Evolutionary conservation across 108 stramenopile genomes (phyloP).

Genomic region (Nannochloropsis salina): DNA sequence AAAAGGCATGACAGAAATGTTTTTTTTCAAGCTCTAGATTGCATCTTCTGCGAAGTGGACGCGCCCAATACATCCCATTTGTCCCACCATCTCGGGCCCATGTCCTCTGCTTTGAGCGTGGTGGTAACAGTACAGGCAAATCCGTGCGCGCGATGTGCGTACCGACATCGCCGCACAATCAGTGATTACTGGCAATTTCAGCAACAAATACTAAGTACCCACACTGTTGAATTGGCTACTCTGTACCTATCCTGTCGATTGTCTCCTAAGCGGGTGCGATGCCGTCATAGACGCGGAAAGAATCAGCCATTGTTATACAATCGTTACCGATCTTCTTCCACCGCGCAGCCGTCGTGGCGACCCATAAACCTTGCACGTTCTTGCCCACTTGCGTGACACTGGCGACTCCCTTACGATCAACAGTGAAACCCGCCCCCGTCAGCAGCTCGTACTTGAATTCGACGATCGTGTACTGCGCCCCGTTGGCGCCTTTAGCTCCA

Average conservation of each 20-base stretch:
- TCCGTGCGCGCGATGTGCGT: too few species aligned
- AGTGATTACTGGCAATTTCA: too few species aligned
- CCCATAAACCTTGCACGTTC: slow-evolving; percentile 32
- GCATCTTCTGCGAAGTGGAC: too few species aligned
- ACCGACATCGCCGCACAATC: too few species aligned
- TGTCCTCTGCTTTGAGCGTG: too few species aligned
- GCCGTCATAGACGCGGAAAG: not conserved
- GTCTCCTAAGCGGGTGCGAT: not conserved
- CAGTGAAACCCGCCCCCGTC: slow-evolving; percentile 89
- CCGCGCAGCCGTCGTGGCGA: slow-evolving; percentile 46
- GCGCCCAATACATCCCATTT: too few species aligned
- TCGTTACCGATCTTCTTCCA: slow-evolving; percentile 13
- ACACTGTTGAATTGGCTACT: not conserved
- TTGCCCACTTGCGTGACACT: slow-evolving; percentile 65
- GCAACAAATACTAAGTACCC: too few species aligned
- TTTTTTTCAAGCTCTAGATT: too few species aligned
- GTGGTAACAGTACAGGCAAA: too few species aligned
- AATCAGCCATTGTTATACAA: slow-evolving; percentile 17
- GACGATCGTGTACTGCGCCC: slow-evolving; percentile 66
- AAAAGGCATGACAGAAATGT: too few species aligned
- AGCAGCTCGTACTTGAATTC: slow-evolving; percentile 89
- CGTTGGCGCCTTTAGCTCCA: slow-evolving; percentile 48
- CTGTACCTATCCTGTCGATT: not conserved
- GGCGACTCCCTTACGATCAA: slow-evolving; percentile 79
- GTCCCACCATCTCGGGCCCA: too few species aligned